A percentile compares a stretch with the other conserved stretches of the same genome.
Evolutionary conservation across 176 grass and related monocot species (phyloP).

Genomic region (Hsuehochloa calcarea): DNA sequence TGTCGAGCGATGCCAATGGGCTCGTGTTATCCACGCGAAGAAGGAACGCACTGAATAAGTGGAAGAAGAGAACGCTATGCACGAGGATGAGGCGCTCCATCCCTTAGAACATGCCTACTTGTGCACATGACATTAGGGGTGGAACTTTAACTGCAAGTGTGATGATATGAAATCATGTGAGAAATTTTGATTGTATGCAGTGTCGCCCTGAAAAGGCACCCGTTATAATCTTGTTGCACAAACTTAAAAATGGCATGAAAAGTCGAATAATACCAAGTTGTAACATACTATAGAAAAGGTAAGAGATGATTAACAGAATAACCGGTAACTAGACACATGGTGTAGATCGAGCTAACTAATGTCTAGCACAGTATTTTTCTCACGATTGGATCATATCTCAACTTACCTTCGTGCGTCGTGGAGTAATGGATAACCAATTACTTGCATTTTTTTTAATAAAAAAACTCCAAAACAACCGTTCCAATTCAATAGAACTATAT

Average conservation of each 20-base stretch:
- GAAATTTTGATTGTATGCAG: no score
- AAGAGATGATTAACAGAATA: background rate
- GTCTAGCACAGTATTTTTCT: background rate
- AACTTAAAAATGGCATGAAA: background rate
- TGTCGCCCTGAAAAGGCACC: no score
- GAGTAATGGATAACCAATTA: no score
- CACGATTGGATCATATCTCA: background rate
- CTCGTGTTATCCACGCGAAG: slow-evolving; percentile 19
- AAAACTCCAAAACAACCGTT: no score
- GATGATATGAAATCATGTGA: background rate
- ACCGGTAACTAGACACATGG: background rate
- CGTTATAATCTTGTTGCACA: no score
- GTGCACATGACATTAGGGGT: background rate
- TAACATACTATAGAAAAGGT: background rate
- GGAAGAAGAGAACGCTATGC: background rate
- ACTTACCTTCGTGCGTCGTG: background rate
- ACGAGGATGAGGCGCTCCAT: background rate
- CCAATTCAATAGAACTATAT: background rate
- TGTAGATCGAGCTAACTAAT: background rate
- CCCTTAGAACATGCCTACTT: background rate
- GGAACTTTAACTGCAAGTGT: background rate
- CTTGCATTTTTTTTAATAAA: no score
- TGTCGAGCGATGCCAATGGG: background rate
- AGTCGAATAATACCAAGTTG: background rate
- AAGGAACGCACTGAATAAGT: background rate